Evolutionary conservation across 257 asterid genomes (phyloP).

Genomic region (Schizonepeta tenuifolia): DNA sequence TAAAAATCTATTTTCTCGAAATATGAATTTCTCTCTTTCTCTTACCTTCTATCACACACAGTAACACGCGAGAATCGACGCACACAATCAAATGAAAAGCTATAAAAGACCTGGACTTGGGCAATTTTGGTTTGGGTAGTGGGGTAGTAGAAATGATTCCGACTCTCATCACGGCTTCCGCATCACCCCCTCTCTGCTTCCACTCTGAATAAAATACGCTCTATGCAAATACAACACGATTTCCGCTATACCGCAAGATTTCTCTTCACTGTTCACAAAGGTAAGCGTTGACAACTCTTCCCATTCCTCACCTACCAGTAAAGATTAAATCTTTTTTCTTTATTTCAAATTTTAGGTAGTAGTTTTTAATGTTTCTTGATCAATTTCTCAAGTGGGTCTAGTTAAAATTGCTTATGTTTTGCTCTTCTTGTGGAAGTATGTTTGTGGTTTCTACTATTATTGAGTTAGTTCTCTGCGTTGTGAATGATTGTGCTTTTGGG

Average conservation of each 20-base stretch:
- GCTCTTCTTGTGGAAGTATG: background rate
- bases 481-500: background rate
- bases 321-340: constrained; percentile 21
- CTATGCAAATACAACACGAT: background rate
- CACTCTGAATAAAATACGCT: constrained; percentile 21
- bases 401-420: constrained; percentile 13
- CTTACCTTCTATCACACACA: constrained; percentile 18
- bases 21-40: constrained; percentile 6
- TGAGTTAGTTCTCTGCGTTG: background rate
- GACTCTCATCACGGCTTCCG: constrained; percentile 33
- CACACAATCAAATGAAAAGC: constrained; percentile 27
- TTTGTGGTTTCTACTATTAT: constrained; percentile 11
- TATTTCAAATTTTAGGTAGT: background rate
- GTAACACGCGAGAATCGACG: background rate
- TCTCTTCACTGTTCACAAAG: constrained; percentile 34
- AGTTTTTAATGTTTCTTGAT: constrained; percentile 9
- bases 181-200: constrained; percentile 28
- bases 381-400: constrained; percentile 34
- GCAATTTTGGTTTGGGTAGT: constrained; percentile 9
- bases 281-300: constrained; percentile 36
- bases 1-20: no score
- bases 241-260: background rate
- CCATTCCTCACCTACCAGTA: constrained; percentile 8
- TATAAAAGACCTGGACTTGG: constrained; percentile 28
- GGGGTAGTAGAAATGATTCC: constrained; percentile 37